Percentiles rank a stretch among this genome's conserved stretches.
Conservation (phyloP, 2,329 filamentous ascomycete species). For the Pestalotiopsis sp. region DNA sequence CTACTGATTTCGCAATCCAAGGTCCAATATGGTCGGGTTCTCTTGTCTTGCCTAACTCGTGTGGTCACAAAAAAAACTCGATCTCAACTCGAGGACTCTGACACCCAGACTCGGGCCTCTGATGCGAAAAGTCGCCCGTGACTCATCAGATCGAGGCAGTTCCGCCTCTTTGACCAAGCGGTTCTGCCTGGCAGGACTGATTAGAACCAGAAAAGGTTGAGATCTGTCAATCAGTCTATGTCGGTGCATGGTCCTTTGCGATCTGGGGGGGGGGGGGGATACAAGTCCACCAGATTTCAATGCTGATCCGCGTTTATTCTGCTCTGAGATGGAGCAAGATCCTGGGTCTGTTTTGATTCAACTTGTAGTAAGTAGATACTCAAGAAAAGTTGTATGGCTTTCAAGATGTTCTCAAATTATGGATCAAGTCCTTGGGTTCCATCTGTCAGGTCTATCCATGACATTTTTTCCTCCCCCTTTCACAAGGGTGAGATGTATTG, state of each 20-base stretch:
- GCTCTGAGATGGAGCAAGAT: neutral
- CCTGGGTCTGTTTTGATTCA: neutral
- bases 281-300: neutral
- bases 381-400: neutral
- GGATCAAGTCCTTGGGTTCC: neutral
- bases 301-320: neutral
- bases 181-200: neutral
- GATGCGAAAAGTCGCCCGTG: neutral
- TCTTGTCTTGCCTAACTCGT: neutral
- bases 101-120: neutral
- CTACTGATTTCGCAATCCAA: slow-evolving; percentile 1
- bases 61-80: neutral
- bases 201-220: neutral
- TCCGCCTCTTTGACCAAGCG: neutral
- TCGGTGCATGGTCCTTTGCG: neutral
- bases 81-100: neutral
- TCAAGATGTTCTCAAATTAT: neutral
- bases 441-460: neutral
- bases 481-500: neutral
- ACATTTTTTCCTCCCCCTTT: neutral
- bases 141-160: neutral
- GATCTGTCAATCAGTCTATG: neutral
- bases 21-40: neutral
- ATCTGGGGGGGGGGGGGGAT: neutral
- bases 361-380: neutral